Conservation (phyloP, 805 yeast species). For the Saccharomycopsis selenospora region DNA sequence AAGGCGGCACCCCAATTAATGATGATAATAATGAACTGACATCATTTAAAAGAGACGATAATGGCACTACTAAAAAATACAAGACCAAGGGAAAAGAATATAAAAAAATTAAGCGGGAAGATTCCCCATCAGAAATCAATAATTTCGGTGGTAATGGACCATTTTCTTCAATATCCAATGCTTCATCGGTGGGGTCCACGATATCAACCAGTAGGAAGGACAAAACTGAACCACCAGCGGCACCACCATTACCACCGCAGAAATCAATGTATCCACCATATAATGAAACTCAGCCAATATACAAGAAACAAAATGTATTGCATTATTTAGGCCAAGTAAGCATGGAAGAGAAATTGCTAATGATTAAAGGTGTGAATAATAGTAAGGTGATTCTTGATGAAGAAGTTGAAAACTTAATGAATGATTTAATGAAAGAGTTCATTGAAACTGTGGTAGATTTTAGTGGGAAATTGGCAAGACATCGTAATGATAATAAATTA, state of each 20-base stretch:
- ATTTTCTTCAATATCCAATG: background rate
- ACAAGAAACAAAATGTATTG: slow-evolving; percentile 11
- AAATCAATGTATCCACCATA: slow-evolving; percentile 7
- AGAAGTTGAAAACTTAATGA: slow-evolving; percentile 17
- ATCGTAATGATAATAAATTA: slow-evolving; percentile 11
- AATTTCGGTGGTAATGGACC: background rate
- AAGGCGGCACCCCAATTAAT: too few relatives aligned
- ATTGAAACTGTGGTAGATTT: slow-evolving; percentile 17
- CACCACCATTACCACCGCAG: background rate
- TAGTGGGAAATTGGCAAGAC: slow-evolving; percentile 17
- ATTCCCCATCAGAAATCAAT: background rate
- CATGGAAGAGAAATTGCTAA: slow-evolving; percentile 14
- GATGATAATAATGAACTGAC: too few relatives aligned
- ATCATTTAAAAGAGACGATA: too few relatives aligned
- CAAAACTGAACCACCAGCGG: background rate
- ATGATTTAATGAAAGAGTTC: slow-evolving; percentile 20
- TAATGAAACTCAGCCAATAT: slow-evolving; percentile 12
- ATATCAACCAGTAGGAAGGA: background rate
- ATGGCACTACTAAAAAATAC: slow-evolving; percentile 3
- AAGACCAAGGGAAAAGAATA: background rate
- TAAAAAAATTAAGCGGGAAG: background rate
- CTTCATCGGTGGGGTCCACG: background rate
- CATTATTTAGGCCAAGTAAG: slow-evolving; percentile 14
- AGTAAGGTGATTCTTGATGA: slow-evolving; percentile 17
- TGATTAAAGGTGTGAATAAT: slow-evolving; percentile 7